A percentile compares a stretch with the other conserved stretches of the same genome.
phyloP scores from a whole-genome alignment of 169 alveolate species.

The Plasmodium coatneyi region DNA sequence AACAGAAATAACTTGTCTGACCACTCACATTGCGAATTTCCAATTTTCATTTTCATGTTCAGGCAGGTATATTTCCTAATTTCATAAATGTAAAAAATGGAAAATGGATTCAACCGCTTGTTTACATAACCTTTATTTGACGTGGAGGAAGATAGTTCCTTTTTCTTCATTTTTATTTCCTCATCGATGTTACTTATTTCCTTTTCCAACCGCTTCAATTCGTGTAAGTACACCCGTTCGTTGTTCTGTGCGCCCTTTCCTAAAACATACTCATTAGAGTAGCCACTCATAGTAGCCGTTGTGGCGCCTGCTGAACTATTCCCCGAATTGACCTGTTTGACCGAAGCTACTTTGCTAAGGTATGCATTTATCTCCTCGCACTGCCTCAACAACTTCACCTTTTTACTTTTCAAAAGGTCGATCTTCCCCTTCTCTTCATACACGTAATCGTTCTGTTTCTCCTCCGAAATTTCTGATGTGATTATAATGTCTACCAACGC shows the following conservation, averaged over 20 bases:
- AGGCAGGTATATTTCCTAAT: conserved; percentile 58
- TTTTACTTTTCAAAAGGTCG: conserved; percentile 40
- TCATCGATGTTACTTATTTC: conserved; percentile 64
- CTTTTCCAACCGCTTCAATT: conserved; percentile 44
- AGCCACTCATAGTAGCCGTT: background rate
- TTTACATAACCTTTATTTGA: conserved; percentile 65
- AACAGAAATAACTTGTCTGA: conserved; percentile 45
- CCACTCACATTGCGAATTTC: conserved; percentile 76
- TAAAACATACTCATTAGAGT: background rate
- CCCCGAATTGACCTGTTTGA: background rate
- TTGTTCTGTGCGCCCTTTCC: conserved; percentile 3
- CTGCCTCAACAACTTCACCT: conserved; percentile 30
- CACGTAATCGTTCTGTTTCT: conserved; percentile 34
- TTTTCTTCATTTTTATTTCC: conserved; percentile 53
- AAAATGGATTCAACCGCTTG: conserved; percentile 72
- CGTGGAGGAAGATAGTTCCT: conserved; percentile 20
- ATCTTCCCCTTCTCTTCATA: conserved; percentile 58
- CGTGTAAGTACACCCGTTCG: conserved; percentile 49
- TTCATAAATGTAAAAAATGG: conserved; percentile 70
- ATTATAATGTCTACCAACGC: conserved; percentile 80
- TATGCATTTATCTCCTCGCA: conserved; percentile 50
- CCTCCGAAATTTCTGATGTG: conserved; percentile 60
- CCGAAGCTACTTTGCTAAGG: background rate
- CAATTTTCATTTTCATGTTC: conserved; percentile 68
- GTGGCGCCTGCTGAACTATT: background rate